These are phyloP conservation scores for Lachnellula cervina DNA, from an alignment of 2,329 filamentous ascomycete species.

Conservation along the genomic window DNA sequence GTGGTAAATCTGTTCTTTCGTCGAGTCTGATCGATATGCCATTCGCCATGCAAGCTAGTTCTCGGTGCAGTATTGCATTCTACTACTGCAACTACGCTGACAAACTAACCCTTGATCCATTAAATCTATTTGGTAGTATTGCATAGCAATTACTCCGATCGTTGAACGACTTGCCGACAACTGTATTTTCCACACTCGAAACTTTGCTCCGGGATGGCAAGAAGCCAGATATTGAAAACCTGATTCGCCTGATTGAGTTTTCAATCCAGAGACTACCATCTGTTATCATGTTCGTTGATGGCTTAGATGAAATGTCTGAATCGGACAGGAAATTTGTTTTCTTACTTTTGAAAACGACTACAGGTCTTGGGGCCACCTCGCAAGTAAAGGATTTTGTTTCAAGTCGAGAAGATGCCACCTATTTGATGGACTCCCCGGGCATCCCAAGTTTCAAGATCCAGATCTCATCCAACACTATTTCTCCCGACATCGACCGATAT, in stretches of 20 bases:
- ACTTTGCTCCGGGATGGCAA: not conserved
- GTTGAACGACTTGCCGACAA: not conserved
- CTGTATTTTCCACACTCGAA: not conserved
- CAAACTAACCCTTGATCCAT: conserved; percentile 6
- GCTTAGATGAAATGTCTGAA: conserved; percentile 2
- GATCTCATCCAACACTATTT: not conserved
- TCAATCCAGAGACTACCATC: not conserved
- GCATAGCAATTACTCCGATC: not conserved
- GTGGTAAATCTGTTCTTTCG: conserved; percentile 9
- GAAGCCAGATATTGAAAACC: not conserved
- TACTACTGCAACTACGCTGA: conserved; percentile 15
- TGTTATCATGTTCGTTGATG: not conserved
- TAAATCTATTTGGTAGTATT: not conserved
- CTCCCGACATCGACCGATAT: conserved; percentile 1
- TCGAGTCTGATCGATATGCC: conserved; percentile 4
- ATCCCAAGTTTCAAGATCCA: not conserved
- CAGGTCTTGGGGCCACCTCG: not conserved
- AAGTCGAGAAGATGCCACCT: conserved; percentile 1
- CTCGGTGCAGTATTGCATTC: not conserved
- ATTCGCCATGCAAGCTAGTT: not conserved
- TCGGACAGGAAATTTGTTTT: not conserved
- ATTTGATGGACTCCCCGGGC: not conserved
- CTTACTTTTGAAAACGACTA: not conserved
- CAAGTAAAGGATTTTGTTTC: conserved; percentile 1
- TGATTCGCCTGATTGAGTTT: not conserved